Conservation (phyloP, 1,284 basidiomycete genomes). For the Cryptococcus hybrid region DNA sequence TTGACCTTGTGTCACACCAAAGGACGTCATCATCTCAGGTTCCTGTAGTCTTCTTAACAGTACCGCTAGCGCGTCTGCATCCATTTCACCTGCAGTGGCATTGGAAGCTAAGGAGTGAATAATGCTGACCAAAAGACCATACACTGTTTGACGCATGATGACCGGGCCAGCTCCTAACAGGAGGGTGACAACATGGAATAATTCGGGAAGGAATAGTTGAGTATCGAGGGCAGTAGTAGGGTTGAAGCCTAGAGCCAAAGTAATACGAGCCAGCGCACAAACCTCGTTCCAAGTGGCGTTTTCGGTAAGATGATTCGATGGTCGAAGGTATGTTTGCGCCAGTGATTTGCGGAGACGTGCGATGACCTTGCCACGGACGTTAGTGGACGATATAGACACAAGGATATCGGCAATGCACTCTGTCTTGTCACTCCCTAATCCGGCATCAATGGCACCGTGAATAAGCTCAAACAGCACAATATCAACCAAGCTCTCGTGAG, state of each 20-base stretch:
- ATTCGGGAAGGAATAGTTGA: constrained; percentile 77
- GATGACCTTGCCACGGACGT: constrained; percentile 72
- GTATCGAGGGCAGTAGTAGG: constrained; percentile 62
- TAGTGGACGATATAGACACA: constrained; percentile 69
- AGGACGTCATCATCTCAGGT: constrained; percentile 63
- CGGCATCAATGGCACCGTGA: constrained; percentile 73
- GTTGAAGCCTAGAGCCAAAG: constrained; percentile 68
- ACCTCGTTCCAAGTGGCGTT: constrained; percentile 82
- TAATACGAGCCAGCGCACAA: constrained; percentile 69
- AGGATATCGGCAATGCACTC: constrained; percentile 73
- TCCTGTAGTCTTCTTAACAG: constrained; percentile 63
- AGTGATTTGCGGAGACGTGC: constrained; percentile 76
- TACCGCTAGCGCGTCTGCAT: constrained; percentile 36
- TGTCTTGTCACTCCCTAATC: constrained; percentile 68
- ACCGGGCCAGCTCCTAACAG: constrained; percentile 70
- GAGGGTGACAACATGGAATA: constrained; percentile 72
- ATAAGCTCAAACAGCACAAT: constrained; percentile 73
- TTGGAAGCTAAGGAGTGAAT: constrained; percentile 61
- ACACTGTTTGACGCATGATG: constrained; percentile 72
- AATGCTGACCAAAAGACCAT: constrained; percentile 75
- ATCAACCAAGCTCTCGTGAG: constrained; percentile 66
- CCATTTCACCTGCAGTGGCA: constrained; percentile 33
- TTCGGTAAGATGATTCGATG: constrained; percentile 62
- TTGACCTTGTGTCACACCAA: constrained; percentile 59
- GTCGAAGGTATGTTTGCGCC: constrained; percentile 66